Evolutionary conservation across 257 asterid genomes (phyloP).

Genomic region (Sherardia arvensis): DNA sequence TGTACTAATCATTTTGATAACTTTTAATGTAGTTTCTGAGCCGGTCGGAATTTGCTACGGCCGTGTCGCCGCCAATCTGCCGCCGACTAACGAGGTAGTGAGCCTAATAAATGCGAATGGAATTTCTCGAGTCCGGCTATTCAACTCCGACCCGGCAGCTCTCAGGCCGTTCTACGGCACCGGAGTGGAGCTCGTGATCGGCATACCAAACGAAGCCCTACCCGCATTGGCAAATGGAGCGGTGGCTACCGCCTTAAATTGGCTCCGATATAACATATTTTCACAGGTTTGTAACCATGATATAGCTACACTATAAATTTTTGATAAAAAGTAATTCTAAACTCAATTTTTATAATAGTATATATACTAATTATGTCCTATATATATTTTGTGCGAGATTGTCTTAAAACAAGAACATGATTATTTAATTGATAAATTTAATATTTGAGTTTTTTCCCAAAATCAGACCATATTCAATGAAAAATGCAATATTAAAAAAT

Average conservation of each 20-base stretch:
- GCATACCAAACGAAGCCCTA: conserved; percentile 65
- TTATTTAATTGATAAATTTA: too few relatives aligned
- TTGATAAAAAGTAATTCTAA: too few relatives aligned
- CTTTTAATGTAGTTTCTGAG: conserved; percentile 26
- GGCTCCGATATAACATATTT: conserved; percentile 55
- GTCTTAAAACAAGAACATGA: too few relatives aligned
- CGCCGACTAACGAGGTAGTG: conserved; percentile 34
- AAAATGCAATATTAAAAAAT: too few relatives aligned
- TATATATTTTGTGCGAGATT: too few relatives aligned
- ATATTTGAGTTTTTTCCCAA: too few relatives aligned
- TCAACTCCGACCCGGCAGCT: conserved; percentile 46
- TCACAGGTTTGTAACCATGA: conserved; percentile 8
- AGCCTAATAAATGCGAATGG: conserved; percentile 41
- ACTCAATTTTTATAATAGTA: too few relatives aligned
- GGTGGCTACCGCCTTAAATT: conserved; percentile 24
- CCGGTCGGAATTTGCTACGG: conserved; percentile 70
- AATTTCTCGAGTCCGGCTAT: conserved; percentile 37
- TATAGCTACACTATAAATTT: too few relatives aligned
- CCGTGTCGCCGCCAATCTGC: conserved; percentile 43
- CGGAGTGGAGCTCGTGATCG: conserved; percentile 47
- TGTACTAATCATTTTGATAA: not conserved
- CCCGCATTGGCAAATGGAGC: conserved; percentile 46
- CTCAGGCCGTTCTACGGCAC: conserved; percentile 43
- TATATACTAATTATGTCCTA: too few relatives aligned
- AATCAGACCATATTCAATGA: too few relatives aligned